phyloP scores from a whole-genome alignment of 768 basidiomycete genomes.

The Astraeus odoratus region DNA sequence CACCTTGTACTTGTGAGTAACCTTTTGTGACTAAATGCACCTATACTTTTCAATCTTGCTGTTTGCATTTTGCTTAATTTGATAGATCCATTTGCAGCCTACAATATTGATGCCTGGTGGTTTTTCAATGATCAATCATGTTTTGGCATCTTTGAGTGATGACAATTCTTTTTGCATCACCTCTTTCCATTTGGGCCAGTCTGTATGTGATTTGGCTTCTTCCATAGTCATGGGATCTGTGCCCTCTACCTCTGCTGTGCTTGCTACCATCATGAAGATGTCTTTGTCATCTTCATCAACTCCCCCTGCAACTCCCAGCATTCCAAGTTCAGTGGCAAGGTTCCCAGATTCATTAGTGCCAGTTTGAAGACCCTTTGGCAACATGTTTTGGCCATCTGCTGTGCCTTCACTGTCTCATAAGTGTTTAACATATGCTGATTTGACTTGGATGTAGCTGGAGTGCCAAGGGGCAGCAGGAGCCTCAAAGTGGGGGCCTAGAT shows the following conservation, averaged over 20 bases:
- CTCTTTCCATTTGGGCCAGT: conserved; percentile 16
- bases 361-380: background rate
- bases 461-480: background rate
- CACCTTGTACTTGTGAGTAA: conserved; percentile 3
- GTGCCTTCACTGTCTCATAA: background rate
- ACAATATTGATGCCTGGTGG: background rate
- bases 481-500: background rate
- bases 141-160: background rate
- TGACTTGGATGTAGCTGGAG: background rate
- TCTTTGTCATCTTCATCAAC: background rate
- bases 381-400: background rate
- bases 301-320: background rate
- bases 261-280: background rate
- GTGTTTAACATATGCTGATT: conserved; percentile 2
- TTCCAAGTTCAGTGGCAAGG: conserved; percentile 1
- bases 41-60: background rate
- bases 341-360: background rate
- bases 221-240: background rate
- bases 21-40: conserved; percentile 5
- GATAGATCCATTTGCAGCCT: no score
- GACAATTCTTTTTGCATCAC: no score
- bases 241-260: background rate
- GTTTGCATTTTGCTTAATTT: no score
- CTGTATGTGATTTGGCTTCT: conserved; percentile 6
- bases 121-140: background rate